Evolutionary conservation across 176 grass and related monocot genomes (phyloP), one percentile per base, ranked within the genome.

Genomic region (Raddia guianensis): DNA sequence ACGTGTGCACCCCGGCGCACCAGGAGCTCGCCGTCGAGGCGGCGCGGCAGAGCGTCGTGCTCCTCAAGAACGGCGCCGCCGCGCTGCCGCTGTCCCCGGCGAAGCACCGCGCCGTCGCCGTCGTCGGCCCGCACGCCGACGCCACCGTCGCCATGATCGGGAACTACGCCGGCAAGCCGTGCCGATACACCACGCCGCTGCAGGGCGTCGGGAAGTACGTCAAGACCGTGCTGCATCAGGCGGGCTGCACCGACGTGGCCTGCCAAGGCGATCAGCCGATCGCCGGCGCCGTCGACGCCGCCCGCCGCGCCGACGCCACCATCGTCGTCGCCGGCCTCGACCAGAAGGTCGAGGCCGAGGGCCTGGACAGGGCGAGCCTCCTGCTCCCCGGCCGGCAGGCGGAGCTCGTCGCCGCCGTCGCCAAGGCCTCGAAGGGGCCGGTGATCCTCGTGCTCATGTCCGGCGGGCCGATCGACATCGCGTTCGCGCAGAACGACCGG

Each of bases 141-240:
- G 95, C 88, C 49, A 98, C 95, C 1, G 74, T 87, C 0, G 87
- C 92, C n/a, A 93, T 95, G 95, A 82, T 95, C 32, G 95, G 92
- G 74, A 98, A 98, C 85, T 95, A 98, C 47, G 95, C 95, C 0
- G 92, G 90, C 27, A 70, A 81, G 34, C 78, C 90, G 4, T 98
- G 95, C 55, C 2, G 37, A 18, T 98, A 94, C 90, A 91, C 86
- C 2, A 98, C 88, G 34, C 92, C 95, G 52, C 58, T 93, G 5
- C 70, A 89, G 75, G 92, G 92, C 0, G 72, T 98, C 14, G 74
- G 69, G 5, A n/a, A 18, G 48, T 95, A 98, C 49, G 90, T 10
- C 10, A 76, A 68, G 37, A 66, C 62, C 0, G 19, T 84, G 33
- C 84, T 84, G 33, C 84, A 89, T 18, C 81, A 85, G 68, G 35